Percentiles rank a stretch among this genome's conserved stretches.
phyloP scores from a whole-genome alignment of 2,329 filamentous ascomycete genomes.

The Alternaria dauci region DNA sequence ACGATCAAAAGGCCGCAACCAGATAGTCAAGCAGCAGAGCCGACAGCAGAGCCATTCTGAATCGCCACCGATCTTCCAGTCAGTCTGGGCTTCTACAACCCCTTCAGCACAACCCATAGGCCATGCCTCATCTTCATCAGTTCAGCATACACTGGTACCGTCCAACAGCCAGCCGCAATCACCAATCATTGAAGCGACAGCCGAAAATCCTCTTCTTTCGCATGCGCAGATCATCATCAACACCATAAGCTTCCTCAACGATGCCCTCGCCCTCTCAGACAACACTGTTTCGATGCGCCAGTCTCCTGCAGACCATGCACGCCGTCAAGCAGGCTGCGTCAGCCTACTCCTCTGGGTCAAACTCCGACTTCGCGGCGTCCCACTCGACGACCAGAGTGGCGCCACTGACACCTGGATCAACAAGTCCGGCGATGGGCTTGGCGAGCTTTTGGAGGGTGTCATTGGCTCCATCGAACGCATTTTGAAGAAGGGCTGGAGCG shows the following conservation, averaged over 20 bases:
- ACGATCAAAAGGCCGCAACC: constrained; percentile 23
- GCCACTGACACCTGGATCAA: constrained; percentile 18
- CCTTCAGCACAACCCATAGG: not conserved
- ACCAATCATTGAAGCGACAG: constrained; percentile 19
- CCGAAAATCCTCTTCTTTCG: constrained; percentile 20
- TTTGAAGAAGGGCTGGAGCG: constrained; percentile 39
- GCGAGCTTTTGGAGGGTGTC: constrained; percentile 43
- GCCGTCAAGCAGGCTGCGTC: constrained; percentile 41
- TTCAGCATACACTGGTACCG: not conserved
- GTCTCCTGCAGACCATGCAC: constrained; percentile 28
- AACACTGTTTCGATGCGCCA: constrained; percentile 24
- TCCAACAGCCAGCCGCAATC: constrained; percentile 20
- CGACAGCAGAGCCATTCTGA: constrained; percentile 26
- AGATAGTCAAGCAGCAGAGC: constrained; percentile 6
- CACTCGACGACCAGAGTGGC: constrained; percentile 26
- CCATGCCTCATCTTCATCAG: not conserved
- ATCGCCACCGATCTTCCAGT: constrained; percentile 9
- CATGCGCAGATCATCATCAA: constrained; percentile 33
- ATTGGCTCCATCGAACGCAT: constrained; percentile 42
- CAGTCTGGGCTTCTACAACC: constrained; percentile 11
- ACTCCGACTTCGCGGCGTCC: constrained; percentile 34
- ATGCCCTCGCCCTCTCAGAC: constrained; percentile 26
- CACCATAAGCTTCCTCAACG: constrained; percentile 37
- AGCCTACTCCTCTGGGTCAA: constrained; percentile 47
- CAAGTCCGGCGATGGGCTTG: constrained; percentile 32